Percentiles rank a stretch among this genome's conserved stretches.
phyloP scores from a whole-genome alignment of 2,329 filamentous ascomycete species.

The Penicillium crustosum region DNA sequence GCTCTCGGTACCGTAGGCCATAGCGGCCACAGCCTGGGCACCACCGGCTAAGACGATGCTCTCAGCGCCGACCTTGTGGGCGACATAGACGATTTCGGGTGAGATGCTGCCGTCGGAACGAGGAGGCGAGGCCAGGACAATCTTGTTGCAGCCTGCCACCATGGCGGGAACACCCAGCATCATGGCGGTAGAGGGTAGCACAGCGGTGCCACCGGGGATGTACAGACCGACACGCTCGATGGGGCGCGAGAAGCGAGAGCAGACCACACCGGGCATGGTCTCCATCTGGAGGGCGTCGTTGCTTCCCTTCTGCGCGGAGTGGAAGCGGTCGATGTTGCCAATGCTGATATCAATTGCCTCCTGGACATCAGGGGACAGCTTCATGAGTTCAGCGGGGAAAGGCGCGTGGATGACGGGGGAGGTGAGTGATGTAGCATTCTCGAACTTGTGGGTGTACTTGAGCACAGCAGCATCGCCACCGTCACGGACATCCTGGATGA shows the following conservation, averaged over 20 bases:
- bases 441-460: slow-evolving; percentile 95
- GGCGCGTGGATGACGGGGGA: slow-evolving; percentile 88
- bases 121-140: slow-evolving; percentile 89
- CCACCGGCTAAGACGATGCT: slow-evolving; percentile 94
- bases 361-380: slow-evolving; percentile 77
- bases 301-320: slow-evolving; percentile 79
- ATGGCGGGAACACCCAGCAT: slow-evolving; percentile 98
- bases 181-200: slow-evolving; percentile 93
- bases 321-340: slow-evolving; percentile 92
- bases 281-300: slow-evolving; percentile 80
- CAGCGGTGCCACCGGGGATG: slow-evolving; percentile 91
- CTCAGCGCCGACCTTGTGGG: slow-evolving; percentile 94
- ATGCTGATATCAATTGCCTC: slow-evolving; percentile 91
- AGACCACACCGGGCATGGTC: slow-evolving; percentile 96
- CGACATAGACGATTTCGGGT: slow-evolving; percentile 95
- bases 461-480: slow-evolving; percentile 86
- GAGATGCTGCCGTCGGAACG: slow-evolving; percentile 86
- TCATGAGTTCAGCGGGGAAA: slow-evolving; percentile 82
- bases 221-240: slow-evolving; percentile 97
- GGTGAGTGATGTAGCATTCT: slow-evolving; percentile 87
- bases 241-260: slow-evolving; percentile 85
- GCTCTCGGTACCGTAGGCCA: slow-evolving; percentile 95
- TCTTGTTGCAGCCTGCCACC: slow-evolving; percentile 94
- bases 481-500: slow-evolving; percentile 80
- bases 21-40: slow-evolving; percentile 90